These are phyloP conservation scores for Thielaviopsis ethacetica DNA, from an alignment of 2,329 filamentous ascomycete species.

Conservation along the genomic window DNA sequence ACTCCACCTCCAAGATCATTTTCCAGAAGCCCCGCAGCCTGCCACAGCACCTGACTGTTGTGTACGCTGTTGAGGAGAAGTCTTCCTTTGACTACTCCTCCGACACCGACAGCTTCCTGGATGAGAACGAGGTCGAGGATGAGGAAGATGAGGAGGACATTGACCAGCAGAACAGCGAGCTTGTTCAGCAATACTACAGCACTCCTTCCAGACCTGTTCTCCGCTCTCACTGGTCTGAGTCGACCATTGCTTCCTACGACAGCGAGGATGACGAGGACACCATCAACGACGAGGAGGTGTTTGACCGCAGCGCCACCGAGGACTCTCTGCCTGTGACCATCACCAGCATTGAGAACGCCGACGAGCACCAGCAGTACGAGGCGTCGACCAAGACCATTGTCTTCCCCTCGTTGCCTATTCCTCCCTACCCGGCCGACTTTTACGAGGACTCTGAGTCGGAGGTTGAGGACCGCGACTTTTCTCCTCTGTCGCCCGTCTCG, in stretches of 20 bases:
- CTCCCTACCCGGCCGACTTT: slow-evolving; percentile 1
- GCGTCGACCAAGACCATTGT: slow-evolving; percentile 2
- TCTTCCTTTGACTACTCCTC: not conserved
- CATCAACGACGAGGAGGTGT: slow-evolving; percentile 9
- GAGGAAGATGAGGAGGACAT: slow-evolving; percentile 2
- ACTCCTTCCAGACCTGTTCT: slow-evolving; percentile 4
- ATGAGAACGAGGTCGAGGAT: too few relatives aligned
- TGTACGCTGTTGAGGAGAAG: slow-evolving; percentile 10
- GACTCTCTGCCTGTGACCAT: slow-evolving; percentile 5
- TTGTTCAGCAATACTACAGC: slow-evolving; percentile 8
- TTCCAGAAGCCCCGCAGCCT: slow-evolving; percentile 7
- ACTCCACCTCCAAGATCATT: slow-evolving; percentile 7
- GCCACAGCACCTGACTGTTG: slow-evolving; percentile 9
- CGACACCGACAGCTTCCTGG: not conserved
- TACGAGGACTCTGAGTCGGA: slow-evolving; percentile 9
- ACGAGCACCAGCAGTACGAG: slow-evolving; percentile 8
- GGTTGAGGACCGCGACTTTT: slow-evolving; percentile 6
- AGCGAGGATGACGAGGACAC: slow-evolving; percentile 11
- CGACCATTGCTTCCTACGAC: slow-evolving; percentile 12
- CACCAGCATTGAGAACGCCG: slow-evolving; percentile 7
- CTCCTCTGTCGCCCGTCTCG: slow-evolving; percentile 6
- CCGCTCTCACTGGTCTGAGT: slow-evolving; percentile 16
- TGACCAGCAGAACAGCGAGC: slow-evolving; percentile 5
- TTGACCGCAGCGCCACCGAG: slow-evolving; percentile 1
- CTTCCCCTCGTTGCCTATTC: slow-evolving; percentile 1